A percentile compares a stretch with the other conserved stretches of the same genome.
These are phyloP conservation scores for Alternaria rosae DNA, from an alignment of 2,329 filamentous ascomycete species.

Conservation along the genomic window DNA sequence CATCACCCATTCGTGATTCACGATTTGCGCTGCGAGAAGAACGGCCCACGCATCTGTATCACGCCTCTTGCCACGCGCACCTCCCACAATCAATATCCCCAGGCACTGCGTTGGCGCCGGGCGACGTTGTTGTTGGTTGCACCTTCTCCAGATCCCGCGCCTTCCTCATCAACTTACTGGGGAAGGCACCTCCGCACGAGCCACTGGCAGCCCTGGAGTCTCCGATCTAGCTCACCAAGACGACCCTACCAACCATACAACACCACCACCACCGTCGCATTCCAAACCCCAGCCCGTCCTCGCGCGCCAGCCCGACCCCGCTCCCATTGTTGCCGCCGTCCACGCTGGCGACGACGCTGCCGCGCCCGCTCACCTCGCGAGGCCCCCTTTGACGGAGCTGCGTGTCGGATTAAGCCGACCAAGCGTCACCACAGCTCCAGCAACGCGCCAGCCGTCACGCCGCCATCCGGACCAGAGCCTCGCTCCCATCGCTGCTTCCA, in stretches of 20 bases:
- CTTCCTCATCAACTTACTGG: conserved; percentile 18
- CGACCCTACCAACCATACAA: conserved; percentile 19
- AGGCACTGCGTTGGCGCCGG: not conserved
- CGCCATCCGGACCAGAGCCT: conserved; percentile 25
- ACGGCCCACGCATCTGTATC: not conserved
- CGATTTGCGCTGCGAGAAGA: not conserved
- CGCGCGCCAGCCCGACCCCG: conserved; percentile 9
- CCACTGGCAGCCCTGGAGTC: conserved; percentile 15
- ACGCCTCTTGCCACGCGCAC: not conserved
- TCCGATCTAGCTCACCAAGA: conserved; percentile 14
- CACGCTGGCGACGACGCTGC: conserved; percentile 19
- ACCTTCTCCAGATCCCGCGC: conserved; percentile 16
- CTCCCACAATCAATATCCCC: not conserved
- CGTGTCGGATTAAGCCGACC: conserved; percentile 28
- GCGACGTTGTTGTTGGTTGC: conserved; percentile 4
- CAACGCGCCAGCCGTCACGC: conserved; percentile 30
- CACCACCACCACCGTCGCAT: conserved; percentile 14
- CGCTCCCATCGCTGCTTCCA: conserved; percentile 24
- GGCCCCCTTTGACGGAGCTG: conserved; percentile 28
- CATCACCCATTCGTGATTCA: not conserved
- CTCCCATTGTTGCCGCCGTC: conserved; percentile 11
- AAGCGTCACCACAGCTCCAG: conserved; percentile 27
- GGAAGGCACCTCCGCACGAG: conserved; percentile 16
- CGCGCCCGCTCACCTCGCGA: conserved; percentile 17
- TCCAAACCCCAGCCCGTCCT: conserved; percentile 2